Evolutionary conservation across 306 rosid genomes (phyloP).

Genomic region (Quercus variabilis): DNA sequence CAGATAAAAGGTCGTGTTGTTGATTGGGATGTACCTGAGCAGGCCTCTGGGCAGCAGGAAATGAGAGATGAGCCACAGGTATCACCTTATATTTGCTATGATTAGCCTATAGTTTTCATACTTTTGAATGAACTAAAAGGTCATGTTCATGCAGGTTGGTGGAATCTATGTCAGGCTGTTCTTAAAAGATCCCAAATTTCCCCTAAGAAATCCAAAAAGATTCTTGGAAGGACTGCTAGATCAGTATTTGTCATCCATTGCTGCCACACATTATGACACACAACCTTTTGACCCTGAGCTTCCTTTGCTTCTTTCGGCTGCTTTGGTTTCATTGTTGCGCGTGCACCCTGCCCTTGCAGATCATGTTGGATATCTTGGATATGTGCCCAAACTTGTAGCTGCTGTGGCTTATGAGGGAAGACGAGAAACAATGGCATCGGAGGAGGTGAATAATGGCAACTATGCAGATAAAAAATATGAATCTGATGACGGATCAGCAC

Average conservation of each 20-base stretch:
- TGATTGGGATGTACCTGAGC: constrained; percentile 99
- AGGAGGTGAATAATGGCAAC: constrained; percentile 55
- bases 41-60: constrained; percentile 96
- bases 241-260: constrained; percentile 92
- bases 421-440: constrained; percentile 92
- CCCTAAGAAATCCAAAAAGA: constrained; percentile 96
- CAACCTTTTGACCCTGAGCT: constrained; percentile 85
- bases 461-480: constrained; percentile 43
- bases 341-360: constrained; percentile 98
- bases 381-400: constrained; percentile 94
- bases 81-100: constrained; percentile 18
- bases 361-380: constrained; percentile 99
- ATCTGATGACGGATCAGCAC: constrained; percentile 54
- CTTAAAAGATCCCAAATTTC: constrained; percentile 97
- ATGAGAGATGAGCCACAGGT: constrained; percentile 99
- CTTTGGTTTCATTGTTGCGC: constrained; percentile 88
- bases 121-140: constrained; percentile 22
- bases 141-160: constrained; percentile 73
- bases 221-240: constrained; percentile 97
- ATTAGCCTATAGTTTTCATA: constrained; percentile 2
- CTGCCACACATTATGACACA: constrained; percentile 85
- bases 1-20: constrained; percentile 95
- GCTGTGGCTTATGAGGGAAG: constrained; percentile 97
- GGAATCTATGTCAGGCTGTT: constrained; percentile 94
- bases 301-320: constrained; percentile 96